A percentile compares a stretch with the other conserved stretches of the same genome.
These are phyloP conservation scores for Beauveria scarabaeidicola DNA, from an alignment of 2,329 filamentous ascomycete genomes.

Conservation along the genomic window DNA sequence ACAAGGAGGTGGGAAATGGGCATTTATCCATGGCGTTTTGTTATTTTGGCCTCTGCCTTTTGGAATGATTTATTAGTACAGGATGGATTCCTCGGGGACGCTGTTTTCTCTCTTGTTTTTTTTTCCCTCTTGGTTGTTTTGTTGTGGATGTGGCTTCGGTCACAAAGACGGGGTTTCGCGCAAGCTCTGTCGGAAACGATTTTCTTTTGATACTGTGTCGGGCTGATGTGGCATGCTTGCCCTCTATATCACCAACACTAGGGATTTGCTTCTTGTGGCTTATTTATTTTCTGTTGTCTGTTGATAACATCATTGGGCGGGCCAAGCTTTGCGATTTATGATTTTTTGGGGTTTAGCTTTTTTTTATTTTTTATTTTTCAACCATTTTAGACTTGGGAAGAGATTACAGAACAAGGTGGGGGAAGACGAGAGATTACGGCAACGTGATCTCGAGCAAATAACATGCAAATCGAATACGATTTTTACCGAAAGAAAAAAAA, in stretches of 20 bases:
- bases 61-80: background rate
- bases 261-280: background rate
- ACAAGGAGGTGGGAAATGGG: background rate
- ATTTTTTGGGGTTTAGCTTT: background rate
- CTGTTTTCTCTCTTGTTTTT: background rate
- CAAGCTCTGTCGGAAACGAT: background rate
- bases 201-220: background rate
- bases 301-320: background rate
- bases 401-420: background rate
- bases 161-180: too few species aligned
- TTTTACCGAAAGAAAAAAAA: background rate
- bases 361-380: background rate
- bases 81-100: background rate
- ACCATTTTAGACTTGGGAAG: background rate
- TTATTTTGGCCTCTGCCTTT: background rate
- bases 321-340: background rate
- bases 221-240: background rate
- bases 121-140: background rate
- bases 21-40: slow-evolving; percentile 3
- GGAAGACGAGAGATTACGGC: background rate
- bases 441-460: background rate
- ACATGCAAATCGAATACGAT: background rate
- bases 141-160: background rate
- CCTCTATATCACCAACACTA: background rate
- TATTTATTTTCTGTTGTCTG: background rate